Evolutionary conservation across 306 rosid species (phyloP).

Genomic region (Gleditsia sinensis): DNA sequence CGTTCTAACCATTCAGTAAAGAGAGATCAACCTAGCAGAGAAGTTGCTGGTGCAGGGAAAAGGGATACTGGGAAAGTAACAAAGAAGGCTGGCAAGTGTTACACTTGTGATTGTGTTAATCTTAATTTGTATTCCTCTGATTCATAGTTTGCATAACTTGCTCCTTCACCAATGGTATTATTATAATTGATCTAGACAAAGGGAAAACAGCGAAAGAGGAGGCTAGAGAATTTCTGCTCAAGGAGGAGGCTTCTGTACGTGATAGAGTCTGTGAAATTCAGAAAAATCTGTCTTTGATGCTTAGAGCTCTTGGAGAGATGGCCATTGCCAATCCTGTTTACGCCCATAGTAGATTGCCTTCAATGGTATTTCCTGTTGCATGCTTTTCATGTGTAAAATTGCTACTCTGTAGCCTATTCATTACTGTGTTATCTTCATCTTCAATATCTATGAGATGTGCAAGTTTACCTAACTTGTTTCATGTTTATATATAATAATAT

Average conservation of each 20-base stretch:
- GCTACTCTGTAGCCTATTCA: background rate
- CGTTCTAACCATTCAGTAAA: conserved; percentile 66
- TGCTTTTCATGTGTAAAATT: background rate
- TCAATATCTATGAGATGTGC: background rate
- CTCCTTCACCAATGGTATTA: background rate
- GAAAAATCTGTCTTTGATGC: conserved; percentile 64
- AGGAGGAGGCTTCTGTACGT: conserved; percentile 84
- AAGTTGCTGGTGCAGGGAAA: conserved; percentile 62
- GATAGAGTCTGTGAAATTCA: conserved; percentile 69
- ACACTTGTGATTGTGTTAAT: conserved; percentile 24
- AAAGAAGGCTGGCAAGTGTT: conserved; percentile 82
- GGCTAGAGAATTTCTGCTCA: conserved; percentile 81
- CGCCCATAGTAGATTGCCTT: conserved; percentile 86
- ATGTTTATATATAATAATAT: too few relatives aligned
- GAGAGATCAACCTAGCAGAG: conserved; percentile 69
- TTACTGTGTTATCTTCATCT: background rate
- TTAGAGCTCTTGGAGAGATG: conserved; percentile 89
- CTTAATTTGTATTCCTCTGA: conserved; percentile 9
- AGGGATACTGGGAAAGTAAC: conserved; percentile 69
- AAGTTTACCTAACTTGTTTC: background rate
- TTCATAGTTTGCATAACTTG: background rate
- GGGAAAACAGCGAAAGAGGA: conserved; percentile 92
- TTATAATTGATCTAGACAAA: conserved; percentile 58
- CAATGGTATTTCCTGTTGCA: conserved; percentile 66
- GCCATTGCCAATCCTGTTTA: conserved; percentile 85